Conservation (phyloP, 2,329 filamentous ascomycete genomes). For the Coniochaeta sp. region DNA sequence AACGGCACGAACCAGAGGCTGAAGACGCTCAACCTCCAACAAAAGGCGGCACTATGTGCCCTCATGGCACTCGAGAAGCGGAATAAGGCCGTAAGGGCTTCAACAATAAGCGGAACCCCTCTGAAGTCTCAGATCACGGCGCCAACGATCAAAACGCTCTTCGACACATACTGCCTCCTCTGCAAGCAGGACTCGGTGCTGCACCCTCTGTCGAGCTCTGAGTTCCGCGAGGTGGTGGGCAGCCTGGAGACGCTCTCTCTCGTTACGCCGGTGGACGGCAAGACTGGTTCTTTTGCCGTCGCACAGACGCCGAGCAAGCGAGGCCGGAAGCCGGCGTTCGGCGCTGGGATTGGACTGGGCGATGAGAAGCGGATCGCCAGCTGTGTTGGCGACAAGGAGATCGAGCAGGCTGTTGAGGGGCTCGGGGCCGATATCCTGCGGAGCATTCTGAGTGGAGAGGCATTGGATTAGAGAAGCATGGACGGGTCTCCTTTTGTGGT, state of each 20-base stretch:
- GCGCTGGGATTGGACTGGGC: constrained; percentile 31
- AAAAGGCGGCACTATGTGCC: constrained; percentile 89
- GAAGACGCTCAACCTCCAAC: constrained; percentile 84
- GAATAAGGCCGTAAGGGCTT: constrained; percentile 44
- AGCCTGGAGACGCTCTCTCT: constrained; percentile 85
- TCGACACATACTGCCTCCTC: constrained; percentile 72
- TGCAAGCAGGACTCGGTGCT: constrained; percentile 86
- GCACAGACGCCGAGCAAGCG: constrained; percentile 68
- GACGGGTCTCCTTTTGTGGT: not conserved
- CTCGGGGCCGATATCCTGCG: constrained; percentile 53
- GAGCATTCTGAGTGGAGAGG: constrained; percentile 55
- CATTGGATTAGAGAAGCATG: constrained; percentile 38
- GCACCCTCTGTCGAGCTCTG: constrained; percentile 80
- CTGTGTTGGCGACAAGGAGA: constrained; percentile 72
- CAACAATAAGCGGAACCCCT: constrained; percentile 35
- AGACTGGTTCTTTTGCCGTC: constrained; percentile 58
- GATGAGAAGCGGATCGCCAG: constrained; percentile 77
- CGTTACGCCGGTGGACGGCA: constrained; percentile 63
- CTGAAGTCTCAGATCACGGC: constrained; percentile 55
- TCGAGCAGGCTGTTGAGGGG: constrained; percentile 62
- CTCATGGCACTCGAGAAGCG: constrained; percentile 80
- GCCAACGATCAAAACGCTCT: constrained; percentile 78
- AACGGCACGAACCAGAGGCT: constrained; percentile 82
- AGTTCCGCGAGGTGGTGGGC: constrained; percentile 88
- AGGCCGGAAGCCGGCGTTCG: constrained; percentile 48